Evolutionary conservation across 345 rosid genomes (phyloP), one percentile per base, ranked within the genome.

Genomic region (Gynandropsis gynandra): DNA sequence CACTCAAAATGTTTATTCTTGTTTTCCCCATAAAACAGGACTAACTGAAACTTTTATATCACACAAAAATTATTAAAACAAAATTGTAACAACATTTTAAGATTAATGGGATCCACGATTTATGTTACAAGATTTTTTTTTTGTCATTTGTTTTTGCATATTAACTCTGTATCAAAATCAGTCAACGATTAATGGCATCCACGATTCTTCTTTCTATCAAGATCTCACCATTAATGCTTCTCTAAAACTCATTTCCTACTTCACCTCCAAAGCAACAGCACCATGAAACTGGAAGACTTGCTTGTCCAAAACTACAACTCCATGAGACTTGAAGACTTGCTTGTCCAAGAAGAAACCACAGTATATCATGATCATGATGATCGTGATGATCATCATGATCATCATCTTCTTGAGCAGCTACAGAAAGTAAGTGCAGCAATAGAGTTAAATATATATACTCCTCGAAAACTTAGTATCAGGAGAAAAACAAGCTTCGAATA

Each of bases 281-380:
- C 18, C 19, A 88, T 82, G 95, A 88, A 78, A 62, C 79, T 88
- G 40, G 95, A 85, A 67, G 97, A 88, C 71, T 72, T 80, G 45
- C 79, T 82, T 50, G 79, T 54, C 75, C 65, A 66, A 66, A 78
- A 80, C 35, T n/a, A n/a, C n/a, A 68, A 51, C 59, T 65, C 45
- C 16, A 76, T 70, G 50, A 74, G 68, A 20, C 68, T 24, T 5
- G 29, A 24, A 24, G 29, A 24, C 29, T 24, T 80, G 42, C 79
- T 82, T 50, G 79, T 54, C 76, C 65, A 66, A 66, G 80, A 80
- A 39, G 69, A 53, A 62, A 67, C 45, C 16, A 75, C 70, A 49
- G 75, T 68, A 20, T 66, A 58, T 39, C 50, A 53, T 7, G 47
- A 51, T 35, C 56, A 59, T 9, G 70, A 60, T 0, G 7, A 64